Evolutionary conservation across 495 filamentous ascomycete genomes (phyloP).

Genomic region (Hyaloscypha variabilis): DNA sequence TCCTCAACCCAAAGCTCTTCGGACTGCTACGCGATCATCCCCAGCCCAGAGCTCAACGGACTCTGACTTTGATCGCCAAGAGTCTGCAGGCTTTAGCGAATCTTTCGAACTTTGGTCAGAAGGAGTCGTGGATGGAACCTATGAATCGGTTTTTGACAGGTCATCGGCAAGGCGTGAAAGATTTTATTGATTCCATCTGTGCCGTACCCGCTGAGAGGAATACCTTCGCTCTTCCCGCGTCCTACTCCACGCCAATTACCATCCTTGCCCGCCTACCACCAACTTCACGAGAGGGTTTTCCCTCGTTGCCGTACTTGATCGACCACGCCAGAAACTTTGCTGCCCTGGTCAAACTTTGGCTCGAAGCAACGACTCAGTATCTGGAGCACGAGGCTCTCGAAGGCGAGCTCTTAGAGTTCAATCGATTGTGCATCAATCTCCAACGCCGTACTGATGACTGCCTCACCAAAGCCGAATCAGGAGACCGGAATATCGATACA

Average conservation of each 20-base stretch:
- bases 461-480: conserved; percentile 68
- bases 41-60: conserved; percentile 82
- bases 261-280: conserved; percentile 84
- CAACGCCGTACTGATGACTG: conserved; percentile 75
- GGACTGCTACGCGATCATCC: conserved; percentile 87
- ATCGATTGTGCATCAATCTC: conserved; percentile 70
- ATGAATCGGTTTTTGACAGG: conserved; percentile 81
- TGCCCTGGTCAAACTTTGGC: conserved; percentile 86
- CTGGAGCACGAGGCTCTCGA: conserved; percentile 52
- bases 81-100: conserved; percentile 94
- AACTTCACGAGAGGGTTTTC: conserved; percentile 89
- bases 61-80: conserved; percentile 92
- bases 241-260: conserved; percentile 90
- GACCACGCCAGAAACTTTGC: conserved; percentile 89
- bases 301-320: conserved; percentile 90
- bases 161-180: conserved; percentile 76
- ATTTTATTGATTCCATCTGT: conserved; percentile 86
- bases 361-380: conserved; percentile 53
- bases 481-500: conserved; percentile 37
- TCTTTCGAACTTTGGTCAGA: conserved; percentile 89
- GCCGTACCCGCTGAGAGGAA: conserved; percentile 72
- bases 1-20: conserved; percentile 96
- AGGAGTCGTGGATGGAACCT: conserved; percentile 98
- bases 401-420: conserved; percentile 71
- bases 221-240: conserved; percentile 70